Base-by-base conservation (phyloP, 805 yeast genomes). In the Yarrowia sp. region DNA sequence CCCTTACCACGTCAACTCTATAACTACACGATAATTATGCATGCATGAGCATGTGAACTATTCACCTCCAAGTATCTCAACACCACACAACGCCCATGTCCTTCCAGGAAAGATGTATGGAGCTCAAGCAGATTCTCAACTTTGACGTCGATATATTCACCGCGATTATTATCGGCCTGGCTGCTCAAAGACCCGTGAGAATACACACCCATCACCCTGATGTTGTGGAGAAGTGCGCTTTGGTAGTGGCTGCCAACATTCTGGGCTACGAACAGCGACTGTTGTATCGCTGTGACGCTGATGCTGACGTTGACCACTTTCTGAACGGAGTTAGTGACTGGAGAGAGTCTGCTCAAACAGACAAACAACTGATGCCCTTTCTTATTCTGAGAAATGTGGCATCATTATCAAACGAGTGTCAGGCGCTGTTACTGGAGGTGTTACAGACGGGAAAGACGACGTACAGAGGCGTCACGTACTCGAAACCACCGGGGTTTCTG, bases 131-230 rank as follows among this genome's bases (percentile, higher is more conserved):
- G 47, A 49, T 34, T 39, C 38, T 50, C 14, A 42, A 52, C 24
- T 64, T 64, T 39, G 67, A 64, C 34, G 60, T 64, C 42, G 67
- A 64, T n/a, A 39, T 64, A 17, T 64, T 64, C 60, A 50, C 67
- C n/a, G 67, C 67, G 33, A 39, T 64, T n/a, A 24, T 64, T 17
- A 64, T 64, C 13, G 50, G 60, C 14, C 49, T 49, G 6, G 47
- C 67, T 2, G 50, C 50, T 10, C 47, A 50, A 34, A 60, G 67
- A 1, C 60, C 58, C 15, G 43, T 64, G n/a, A 20, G 53, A 47
- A 46, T 61, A 38, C 55, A 46, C 15, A 61, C 66, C 10, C 66
- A 47, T 17, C 55, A 46, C 9, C 46, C 46, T 9, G 55, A 46
- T 39, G 53, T 46, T 12, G 66, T 47, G 34, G 66, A 61, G 38